Base-by-base conservation (phyloP, 768 basidiomycete species). In the Saitozyma sp. region DNA sequence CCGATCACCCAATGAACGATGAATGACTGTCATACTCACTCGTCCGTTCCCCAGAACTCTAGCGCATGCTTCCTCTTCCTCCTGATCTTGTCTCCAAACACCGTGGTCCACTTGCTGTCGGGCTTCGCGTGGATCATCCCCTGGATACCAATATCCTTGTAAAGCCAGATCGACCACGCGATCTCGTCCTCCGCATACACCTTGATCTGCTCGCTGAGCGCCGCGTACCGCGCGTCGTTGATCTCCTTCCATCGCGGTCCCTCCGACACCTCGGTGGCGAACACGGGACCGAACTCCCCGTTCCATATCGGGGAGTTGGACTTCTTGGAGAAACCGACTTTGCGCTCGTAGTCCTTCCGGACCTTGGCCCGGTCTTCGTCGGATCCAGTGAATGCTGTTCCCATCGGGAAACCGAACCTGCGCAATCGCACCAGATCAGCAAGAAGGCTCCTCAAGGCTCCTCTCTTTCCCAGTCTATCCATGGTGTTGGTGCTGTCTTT, bases 211-310 rank as follows among this genome's bases (percentile, higher is more conserved):
- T 90, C 89, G 61, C 85, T 82, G 59, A 91, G 83, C 9, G 89
- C 87, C 16, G 77, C 80, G 79, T 86, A 88, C 20, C 89, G 81
- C 19, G 67, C 73, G 63, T 83, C 82, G 79, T 92, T 91, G 80
- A 88, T 89, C 50, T 69, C 69, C 29, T 89, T 85, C 53, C 85
- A 88, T 50, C 79, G 79, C 2, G 82, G 83, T 3, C 87, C 86
- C 4, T 83, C 85, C 82, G 75, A 79, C 80, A 63, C 63, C 45
- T 67, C 66, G 46, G 42, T 65, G 14, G 62, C 66, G 81, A 90
- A 90, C 17, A 91, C 89, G 2, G 89, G 88, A n/a, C 90, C 90
- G 84, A 87, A 90, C 76, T 89, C 89, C 16, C 89, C 89, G 68
- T 90, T 88, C 88, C 89, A 87, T 46, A 60, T 63, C 9, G 57